A percentile compares a stretch with the other conserved stretches of the same genome.
These are phyloP conservation scores for Geosmithia morbida DNA, from an alignment of 2,329 filamentous ascomycete genomes.

Conservation along the genomic window DNA sequence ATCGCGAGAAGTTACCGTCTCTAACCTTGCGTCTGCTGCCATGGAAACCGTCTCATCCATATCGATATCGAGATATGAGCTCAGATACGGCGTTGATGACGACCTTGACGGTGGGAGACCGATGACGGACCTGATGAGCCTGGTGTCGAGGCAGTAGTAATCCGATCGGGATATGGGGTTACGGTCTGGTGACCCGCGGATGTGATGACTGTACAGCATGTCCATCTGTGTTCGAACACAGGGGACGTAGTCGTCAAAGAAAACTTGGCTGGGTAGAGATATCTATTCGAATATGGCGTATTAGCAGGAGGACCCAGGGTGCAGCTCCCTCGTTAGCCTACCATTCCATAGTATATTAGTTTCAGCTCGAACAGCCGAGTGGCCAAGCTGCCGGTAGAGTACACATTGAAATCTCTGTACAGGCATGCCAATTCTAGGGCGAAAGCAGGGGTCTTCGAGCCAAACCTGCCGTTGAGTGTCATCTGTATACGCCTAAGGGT, in stretches of 20 bases:
- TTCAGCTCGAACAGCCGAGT: constrained; percentile 35
- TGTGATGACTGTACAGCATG: constrained; percentile 24
- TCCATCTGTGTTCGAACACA: constrained; percentile 26
- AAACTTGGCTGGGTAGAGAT: constrained; percentile 12
- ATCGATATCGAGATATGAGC: neutral
- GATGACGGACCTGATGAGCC: constrained; percentile 25
- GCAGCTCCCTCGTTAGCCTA: too few species aligned
- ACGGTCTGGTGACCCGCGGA: constrained; percentile 4
- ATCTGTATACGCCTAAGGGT: constrained; percentile 14
- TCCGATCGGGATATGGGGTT: constrained; percentile 15
- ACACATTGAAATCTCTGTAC: constrained; percentile 13
- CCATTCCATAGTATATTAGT: constrained; percentile 34
- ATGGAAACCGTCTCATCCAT: neutral
- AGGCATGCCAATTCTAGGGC: constrained; percentile 18
- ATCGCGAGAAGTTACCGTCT: neutral
- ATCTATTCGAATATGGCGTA: constrained; percentile 3
- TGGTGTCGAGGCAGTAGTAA: constrained; percentile 26
- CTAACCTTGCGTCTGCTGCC: neutral
- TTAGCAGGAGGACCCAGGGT: neutral
- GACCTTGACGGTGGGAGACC: constrained; percentile 1
- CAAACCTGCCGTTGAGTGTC: constrained; percentile 14
- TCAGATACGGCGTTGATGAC: neutral
- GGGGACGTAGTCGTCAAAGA: constrained; percentile 26
- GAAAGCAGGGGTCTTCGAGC: constrained; percentile 13
- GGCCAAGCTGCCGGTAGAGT: constrained; percentile 20